Percentiles rank a stretch among this genome's conserved stretches.
Conservation (phyloP, 257 asterid species). For the Mentha longifolia region DNA sequence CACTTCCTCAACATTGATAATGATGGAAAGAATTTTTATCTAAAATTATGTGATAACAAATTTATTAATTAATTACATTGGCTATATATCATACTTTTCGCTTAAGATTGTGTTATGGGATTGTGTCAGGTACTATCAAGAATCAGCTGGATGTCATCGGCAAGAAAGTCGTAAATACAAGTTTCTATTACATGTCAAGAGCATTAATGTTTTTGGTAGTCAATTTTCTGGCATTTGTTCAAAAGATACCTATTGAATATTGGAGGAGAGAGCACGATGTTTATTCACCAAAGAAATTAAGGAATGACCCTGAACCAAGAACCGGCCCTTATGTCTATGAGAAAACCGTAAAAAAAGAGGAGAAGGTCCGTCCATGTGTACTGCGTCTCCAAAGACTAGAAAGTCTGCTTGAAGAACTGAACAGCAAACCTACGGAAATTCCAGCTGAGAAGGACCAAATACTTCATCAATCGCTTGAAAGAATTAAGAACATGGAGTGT, state of each 20-base stretch:
- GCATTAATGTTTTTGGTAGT: constrained; percentile 47
- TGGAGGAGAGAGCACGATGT: constrained; percentile 58
- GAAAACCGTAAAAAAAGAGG: constrained; percentile 42
- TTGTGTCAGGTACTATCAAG: constrained; percentile 53
- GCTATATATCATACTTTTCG: background rate
- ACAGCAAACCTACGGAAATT: constrained; percentile 75
- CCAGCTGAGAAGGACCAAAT: constrained; percentile 88
- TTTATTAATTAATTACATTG: constrained; percentile 3
- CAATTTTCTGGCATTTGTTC: constrained; percentile 45
- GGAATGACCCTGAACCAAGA: constrained; percentile 42
- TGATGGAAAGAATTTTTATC: constrained; percentile 20
- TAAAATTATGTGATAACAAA: background rate
- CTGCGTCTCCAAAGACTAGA: constrained; percentile 83
- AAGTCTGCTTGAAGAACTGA: constrained; percentile 69
- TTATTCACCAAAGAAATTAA: constrained; percentile 46
- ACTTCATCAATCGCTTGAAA: constrained; percentile 78
- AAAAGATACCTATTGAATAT: constrained; percentile 49
- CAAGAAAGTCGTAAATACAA: constrained; percentile 61
- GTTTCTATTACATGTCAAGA: constrained; percentile 54
- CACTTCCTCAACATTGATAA: constrained; percentile 7
- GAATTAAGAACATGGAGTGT: constrained; percentile 79
- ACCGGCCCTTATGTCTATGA: constrained; percentile 32
- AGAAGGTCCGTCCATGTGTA: constrained; percentile 61
- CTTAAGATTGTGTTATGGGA: constrained; percentile 15
- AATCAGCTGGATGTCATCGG: constrained; percentile 48